A percentile compares a stretch with the other conserved stretches of the same genome.
These are phyloP conservation scores for Globisporangium irregulare DNA, from an alignment of 352 stramenopile genomes.

Conservation along the genomic window DNA sequence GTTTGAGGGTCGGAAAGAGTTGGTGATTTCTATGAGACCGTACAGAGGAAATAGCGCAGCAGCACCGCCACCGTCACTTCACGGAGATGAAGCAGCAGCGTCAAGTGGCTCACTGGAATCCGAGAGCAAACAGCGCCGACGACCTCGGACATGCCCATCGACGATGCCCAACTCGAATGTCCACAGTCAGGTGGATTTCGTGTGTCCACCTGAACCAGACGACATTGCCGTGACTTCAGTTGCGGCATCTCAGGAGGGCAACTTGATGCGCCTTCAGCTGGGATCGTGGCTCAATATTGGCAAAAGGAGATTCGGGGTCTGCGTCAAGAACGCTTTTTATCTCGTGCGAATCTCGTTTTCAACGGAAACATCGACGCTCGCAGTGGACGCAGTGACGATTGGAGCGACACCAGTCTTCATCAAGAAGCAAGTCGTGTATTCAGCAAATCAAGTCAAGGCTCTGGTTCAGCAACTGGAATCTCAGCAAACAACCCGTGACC, in stretches of 20 bases:
- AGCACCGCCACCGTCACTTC: not conserved
- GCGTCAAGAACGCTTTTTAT: not conserved
- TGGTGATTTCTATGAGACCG: conserved; percentile 26
- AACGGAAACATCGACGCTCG: not conserved
- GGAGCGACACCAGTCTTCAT: not conserved
- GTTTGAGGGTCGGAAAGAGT: conserved; percentile 20
- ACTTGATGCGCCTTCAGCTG: conserved; percentile 1
- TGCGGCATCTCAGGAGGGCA: not conserved
- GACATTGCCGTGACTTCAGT: not conserved
- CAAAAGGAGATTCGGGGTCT: conserved; percentile 7
- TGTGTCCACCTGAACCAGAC: not conserved
- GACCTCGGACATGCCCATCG: conserved; percentile 44
- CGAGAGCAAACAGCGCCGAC: not conserved
- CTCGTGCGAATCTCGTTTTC: conserved; percentile 11
- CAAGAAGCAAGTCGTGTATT: not conserved
- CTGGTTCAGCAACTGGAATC: conserved; percentile 27
- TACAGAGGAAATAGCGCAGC: conserved; percentile 3
- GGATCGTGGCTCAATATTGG: conserved; percentile 15
- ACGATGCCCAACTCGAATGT: conserved; percentile 30
- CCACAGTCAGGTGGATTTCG: not conserved
- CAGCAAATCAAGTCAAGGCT: not conserved
- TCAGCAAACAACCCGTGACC: conserved; percentile 15
- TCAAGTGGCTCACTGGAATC: not conserved
- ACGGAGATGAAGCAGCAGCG: not conserved
- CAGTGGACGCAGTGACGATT: not conserved